Conservation (phyloP, 1,139 yeast species). For the Meyerozyma sp. region DNA sequence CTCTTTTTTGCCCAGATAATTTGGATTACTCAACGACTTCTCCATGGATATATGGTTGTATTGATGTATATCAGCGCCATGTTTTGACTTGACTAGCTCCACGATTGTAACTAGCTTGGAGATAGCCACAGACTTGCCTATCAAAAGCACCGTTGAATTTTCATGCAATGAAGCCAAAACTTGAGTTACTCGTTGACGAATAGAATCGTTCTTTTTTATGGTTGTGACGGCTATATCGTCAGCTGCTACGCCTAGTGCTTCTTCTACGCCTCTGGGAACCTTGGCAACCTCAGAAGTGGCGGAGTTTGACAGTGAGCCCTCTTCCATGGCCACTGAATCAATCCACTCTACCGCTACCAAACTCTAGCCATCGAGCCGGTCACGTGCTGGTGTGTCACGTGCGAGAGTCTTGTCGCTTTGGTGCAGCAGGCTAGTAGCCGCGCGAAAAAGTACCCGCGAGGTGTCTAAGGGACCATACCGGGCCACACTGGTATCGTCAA, state of each 20-base stretch:
- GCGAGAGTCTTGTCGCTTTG: neutral
- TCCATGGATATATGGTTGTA: neutral
- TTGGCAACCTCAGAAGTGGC: no score
- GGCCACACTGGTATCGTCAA: neutral
- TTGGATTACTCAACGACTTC: neutral
- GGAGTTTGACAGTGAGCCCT: no score
- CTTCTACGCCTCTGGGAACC: neutral
- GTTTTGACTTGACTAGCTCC: neutral
- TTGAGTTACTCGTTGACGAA: neutral
- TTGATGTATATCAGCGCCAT: neutral
- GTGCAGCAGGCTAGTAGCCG: neutral
- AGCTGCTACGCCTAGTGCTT: neutral
- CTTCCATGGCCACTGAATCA: no score
- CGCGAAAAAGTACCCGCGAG: neutral
- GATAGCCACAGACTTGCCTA: neutral
- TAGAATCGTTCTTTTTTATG: neutral
- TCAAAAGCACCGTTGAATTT: neutral
- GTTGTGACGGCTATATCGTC: neutral
- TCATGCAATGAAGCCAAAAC: neutral
- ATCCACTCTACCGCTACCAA: no score
- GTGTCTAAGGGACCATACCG: neutral
- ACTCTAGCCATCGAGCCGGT: neutral
- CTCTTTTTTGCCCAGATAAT: neutral
- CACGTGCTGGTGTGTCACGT: neutral
- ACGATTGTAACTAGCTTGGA: neutral